phyloP scores from a whole-genome alignment of 805 yeast genomes.

The Starmerella potacharoeniae region DNA sequence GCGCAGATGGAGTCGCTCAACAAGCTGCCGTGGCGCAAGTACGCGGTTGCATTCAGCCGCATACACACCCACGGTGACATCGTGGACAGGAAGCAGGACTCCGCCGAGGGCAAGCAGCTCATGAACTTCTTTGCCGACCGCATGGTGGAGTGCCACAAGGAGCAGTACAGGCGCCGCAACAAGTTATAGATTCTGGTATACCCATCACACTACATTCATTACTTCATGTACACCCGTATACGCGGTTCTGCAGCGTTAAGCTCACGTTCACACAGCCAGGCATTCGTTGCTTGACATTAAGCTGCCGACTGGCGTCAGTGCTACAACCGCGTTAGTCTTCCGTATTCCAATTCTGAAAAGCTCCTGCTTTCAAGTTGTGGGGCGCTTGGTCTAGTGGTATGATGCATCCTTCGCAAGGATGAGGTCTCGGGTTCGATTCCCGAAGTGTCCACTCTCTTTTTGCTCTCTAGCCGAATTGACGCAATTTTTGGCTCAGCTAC shows the following conservation, averaged over 20 bases:
- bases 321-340: too few relatives aligned
- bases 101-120: slow-evolving; percentile 26
- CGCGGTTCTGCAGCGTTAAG: too few relatives aligned
- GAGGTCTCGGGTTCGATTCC: slow-evolving; percentile 8
- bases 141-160: not conserved
- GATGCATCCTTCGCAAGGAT: slow-evolving; percentile 7
- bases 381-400: slow-evolving; percentile 8
- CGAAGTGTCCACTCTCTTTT: slow-evolving; percentile 2
- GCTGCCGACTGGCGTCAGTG: too few relatives aligned
- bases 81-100: slow-evolving; percentile 44
- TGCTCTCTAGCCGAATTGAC: not conserved
- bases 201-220: too few relatives aligned
- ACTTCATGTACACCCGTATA: too few relatives aligned
- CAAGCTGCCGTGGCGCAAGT: slow-evolving; percentile 59
- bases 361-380: not conserved
- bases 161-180: not conserved
- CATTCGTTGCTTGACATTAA: not conserved
- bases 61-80: slow-evolving; percentile 81
- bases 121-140: slow-evolving; percentile 20
- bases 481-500: not conserved
- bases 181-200: not conserved
- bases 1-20: slow-evolving; percentile 38
- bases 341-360: too few relatives aligned
- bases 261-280: too few relatives aligned
- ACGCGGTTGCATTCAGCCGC: slow-evolving; percentile 58